phyloP scores from a whole-genome alignment of 2,329 filamentous ascomycete species.

The Aspergillus tubingensis region DNA sequence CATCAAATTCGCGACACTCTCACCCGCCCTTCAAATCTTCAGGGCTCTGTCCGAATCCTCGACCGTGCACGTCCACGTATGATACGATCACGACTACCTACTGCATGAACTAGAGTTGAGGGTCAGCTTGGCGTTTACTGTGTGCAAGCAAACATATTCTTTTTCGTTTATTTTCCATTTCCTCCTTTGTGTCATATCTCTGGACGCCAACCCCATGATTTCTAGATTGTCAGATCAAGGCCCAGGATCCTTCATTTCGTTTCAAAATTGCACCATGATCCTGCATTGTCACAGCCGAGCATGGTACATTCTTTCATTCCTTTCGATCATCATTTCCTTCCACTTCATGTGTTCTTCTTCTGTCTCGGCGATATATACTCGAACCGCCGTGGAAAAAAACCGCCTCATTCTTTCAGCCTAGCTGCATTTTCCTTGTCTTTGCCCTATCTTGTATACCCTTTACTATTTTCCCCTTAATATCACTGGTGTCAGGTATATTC shows the following conservation, averaged over 20 bases:
- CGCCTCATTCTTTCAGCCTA: not conserved
- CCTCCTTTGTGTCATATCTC: conserved; percentile 14
- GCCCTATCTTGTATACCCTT: conserved; percentile 25
- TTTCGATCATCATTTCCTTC: conserved; percentile 14
- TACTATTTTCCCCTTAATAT: conserved; percentile 20
- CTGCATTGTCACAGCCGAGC: not conserved
- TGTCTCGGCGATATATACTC: conserved; percentile 14
- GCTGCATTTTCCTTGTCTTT: conserved; percentile 3
- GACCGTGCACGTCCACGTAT: conserved; percentile 38
- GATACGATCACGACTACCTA: conserved; percentile 49
- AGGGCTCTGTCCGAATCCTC: conserved; percentile 25
- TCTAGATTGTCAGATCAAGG: conserved; percentile 11
- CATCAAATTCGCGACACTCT: conserved; percentile 13
- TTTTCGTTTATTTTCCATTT: conserved; percentile 15
- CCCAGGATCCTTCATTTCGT: conserved; percentile 1
- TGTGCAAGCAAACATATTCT: conserved; percentile 33
- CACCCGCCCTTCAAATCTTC: conserved; percentile 3
- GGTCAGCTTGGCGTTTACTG: conserved; percentile 43
- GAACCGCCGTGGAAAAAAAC: not conserved
- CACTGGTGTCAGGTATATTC: conserved; percentile 14
- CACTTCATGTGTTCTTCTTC: conserved; percentile 13
- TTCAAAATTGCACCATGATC: not conserved
- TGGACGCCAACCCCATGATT: conserved; percentile 11
- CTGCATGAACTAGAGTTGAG: conserved; percentile 46
- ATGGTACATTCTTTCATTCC: conserved; percentile 14